A percentile compares a stretch with the other conserved stretches of the same genome.
These are phyloP conservation scores for Oryza punctata DNA, from an alignment of 176 grass and related monocot genomes.

Conservation along the genomic window DNA sequence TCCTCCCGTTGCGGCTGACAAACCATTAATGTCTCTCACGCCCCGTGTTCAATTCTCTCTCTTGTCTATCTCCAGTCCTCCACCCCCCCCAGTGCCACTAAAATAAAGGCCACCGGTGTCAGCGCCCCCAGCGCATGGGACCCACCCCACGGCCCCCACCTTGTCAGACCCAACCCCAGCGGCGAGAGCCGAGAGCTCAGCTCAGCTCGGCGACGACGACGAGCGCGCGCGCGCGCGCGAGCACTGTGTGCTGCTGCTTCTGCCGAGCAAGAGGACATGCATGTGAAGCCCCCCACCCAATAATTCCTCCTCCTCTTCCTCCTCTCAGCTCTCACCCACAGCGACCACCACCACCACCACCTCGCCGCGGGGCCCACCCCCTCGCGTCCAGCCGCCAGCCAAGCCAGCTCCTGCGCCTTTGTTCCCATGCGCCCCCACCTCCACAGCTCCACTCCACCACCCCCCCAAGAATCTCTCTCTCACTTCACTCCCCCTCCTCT, in stretches of 20 bases:
- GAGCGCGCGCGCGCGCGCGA: neutral
- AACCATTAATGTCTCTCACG: no score
- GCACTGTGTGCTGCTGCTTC: slow-evolving; percentile 30
- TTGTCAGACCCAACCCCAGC: no score
- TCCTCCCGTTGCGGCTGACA: no score
- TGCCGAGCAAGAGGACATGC: slow-evolving; percentile 47
- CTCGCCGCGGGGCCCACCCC: neutral
- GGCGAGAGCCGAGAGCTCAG: no score
- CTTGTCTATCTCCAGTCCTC: no score
- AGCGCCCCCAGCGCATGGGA: neutral
- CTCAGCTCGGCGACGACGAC: no score
- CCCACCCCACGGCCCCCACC: neutral
- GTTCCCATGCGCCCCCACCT: slow-evolving; percentile 59
- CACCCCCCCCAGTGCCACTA: no score
- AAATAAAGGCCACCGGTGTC: neutral
- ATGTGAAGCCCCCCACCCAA: slow-evolving; percentile 77
- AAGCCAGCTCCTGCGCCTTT: slow-evolving; percentile 62
- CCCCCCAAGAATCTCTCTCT: slow-evolving; percentile 54
- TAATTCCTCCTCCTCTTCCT: slow-evolving; percentile 47
- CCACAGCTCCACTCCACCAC: neutral
- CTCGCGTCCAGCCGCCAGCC: slow-evolving; percentile 46
- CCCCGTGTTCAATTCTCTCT: no score
- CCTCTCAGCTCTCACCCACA: neutral
- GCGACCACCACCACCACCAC: slow-evolving; percentile 8
- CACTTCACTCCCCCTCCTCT: neutral